Percentiles rank a stretch among this genome's conserved stretches.
Conservation (phyloP, 345 rosid species). For the Eucalyptus sp. region DNA sequence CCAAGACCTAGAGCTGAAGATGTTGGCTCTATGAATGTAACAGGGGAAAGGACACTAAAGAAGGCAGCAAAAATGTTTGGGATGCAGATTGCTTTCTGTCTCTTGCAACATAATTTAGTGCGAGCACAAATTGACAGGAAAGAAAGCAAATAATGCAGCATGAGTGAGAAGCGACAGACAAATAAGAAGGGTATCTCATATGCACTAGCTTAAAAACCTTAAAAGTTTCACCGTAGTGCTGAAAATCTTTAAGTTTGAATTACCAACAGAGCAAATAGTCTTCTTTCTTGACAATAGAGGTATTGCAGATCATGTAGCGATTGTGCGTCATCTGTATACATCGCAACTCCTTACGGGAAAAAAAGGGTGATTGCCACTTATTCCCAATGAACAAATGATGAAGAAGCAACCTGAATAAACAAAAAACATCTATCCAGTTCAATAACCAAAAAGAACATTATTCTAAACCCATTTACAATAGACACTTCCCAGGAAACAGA, state of each 20-base stretch:
- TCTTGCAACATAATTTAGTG: neutral
- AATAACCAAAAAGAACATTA: neutral
- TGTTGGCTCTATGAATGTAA: neutral
- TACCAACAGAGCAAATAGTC: neutral
- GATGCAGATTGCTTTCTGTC: neutral
- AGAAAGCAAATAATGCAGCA: neutral
- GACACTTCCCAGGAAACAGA: neutral
- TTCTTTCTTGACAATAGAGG: neutral
- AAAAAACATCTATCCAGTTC: neutral
- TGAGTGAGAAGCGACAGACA: neutral
- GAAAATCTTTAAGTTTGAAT: neutral
- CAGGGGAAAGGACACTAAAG: neutral
- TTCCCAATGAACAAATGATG: neutral
- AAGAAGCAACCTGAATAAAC: neutral
- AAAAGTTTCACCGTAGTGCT: neutral
- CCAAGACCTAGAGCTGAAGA: neutral
- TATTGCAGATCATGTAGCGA: neutral
- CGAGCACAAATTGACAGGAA: neutral
- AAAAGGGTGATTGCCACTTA: neutral
- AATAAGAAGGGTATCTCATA: neutral
- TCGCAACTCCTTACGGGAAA: neutral
- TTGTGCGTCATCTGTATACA: neutral
- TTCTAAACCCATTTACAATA: neutral
- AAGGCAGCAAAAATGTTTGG: neutral
- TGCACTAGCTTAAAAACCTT: neutral